phyloP scores from a whole-genome alignment of 805 yeast species.

The Yarrowia sp. region DNA sequence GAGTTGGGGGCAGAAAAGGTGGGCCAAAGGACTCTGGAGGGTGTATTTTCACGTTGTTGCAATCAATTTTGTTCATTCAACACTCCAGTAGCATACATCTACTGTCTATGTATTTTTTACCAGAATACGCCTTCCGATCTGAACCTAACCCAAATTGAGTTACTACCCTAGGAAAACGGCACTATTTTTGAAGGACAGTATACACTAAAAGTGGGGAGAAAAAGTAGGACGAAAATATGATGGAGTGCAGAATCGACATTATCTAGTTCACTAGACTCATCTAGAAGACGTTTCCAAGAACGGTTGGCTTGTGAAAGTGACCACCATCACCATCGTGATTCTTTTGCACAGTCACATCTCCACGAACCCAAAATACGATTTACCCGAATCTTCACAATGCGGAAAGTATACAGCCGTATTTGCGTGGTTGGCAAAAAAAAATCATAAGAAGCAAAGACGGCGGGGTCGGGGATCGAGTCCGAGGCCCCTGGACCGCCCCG shows the following conservation, averaged over 20 bases:
- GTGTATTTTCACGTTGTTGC: background rate
- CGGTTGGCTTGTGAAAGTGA: background rate
- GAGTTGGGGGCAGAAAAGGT: background rate
- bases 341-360: background rate
- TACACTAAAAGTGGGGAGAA: constrained; percentile 2
- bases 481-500: too few species aligned
- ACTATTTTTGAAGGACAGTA: constrained; percentile 1
- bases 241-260: constrained; percentile 12
- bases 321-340: background rate
- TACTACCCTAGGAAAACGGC: constrained; percentile 23
- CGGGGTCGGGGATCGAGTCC: too few species aligned
- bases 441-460: background rate
- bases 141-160: constrained; percentile 15
- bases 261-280: background rate
- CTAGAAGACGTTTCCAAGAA: background rate
- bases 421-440: background rate
- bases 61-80: too few species aligned
- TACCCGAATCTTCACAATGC: constrained; percentile 10
- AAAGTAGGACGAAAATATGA: background rate
- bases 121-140: constrained; percentile 34
- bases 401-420: constrained; percentile 29
- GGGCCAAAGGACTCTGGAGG: too few species aligned
- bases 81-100: background rate
- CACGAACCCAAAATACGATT: constrained; percentile 14
- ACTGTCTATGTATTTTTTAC: background rate